Evolutionary conservation across 148 eudicot genomes (phyloP).

Genomic region (Dysphania ambrosioides): DNA sequence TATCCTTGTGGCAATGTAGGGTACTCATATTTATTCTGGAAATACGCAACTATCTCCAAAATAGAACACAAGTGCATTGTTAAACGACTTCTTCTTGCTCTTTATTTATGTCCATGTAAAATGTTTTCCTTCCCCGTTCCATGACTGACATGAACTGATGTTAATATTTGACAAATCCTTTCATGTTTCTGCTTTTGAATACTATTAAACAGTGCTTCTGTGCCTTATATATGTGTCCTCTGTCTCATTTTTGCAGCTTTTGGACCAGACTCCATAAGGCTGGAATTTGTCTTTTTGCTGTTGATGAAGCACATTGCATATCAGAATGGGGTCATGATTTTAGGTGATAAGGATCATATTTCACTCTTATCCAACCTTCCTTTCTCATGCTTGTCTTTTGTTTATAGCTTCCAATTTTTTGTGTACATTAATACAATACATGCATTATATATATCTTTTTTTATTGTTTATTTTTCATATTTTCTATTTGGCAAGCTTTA

Average conservation of each 20-base stretch:
- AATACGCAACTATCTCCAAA: not conserved
- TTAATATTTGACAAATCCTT: not conserved
- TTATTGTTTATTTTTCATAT: not conserved
- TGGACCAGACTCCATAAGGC: conserved; percentile 58
- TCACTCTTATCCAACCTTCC: not conserved
- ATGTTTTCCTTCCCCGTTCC: too few species aligned
- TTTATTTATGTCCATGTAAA: too few species aligned
- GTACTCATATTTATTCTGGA: not conserved
- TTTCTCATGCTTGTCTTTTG: not conserved
- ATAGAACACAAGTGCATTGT: not conserved
- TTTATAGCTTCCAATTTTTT: not conserved
- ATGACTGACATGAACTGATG: not conserved
- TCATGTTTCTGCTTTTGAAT: not conserved
- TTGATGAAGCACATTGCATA: conserved; percentile 92
- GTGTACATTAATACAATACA: not conserved
- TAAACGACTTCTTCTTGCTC: not conserved
- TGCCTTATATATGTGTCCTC: not conserved
- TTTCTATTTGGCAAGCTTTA: not conserved
- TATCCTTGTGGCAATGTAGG: not conserved
- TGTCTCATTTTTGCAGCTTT: conserved; percentile 52
- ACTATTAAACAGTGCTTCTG: not conserved
- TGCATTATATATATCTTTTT: not conserved
- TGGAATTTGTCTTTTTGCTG: conserved; percentile 76
- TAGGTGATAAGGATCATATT: conserved; percentile 36
- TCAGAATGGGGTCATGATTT: conserved; percentile 94